phyloP scores from a whole-genome alignment of 805 yeast species.

The Helenozyma rhizophorensis region DNA sequence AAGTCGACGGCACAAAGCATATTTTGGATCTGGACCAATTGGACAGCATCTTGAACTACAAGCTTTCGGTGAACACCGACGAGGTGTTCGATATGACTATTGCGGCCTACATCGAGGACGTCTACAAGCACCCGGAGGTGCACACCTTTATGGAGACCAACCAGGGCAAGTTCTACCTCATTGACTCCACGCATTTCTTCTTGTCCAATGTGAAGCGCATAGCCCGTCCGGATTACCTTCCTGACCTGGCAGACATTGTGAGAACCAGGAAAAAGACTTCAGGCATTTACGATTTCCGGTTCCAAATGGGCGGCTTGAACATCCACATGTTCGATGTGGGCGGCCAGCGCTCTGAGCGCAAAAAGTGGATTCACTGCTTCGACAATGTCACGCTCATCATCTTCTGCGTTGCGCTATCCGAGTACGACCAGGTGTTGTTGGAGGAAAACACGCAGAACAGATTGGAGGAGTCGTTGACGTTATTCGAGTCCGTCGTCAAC shows the following conservation, averaged over 20 bases:
- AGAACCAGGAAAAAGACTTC: conserved; percentile 89
- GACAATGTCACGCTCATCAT: conserved; percentile 87
- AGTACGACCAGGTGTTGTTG: conserved; percentile 80
- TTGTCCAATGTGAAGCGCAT: conserved; percentile 64
- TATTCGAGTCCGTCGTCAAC: conserved; percentile 87
- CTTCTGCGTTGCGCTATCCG: conserved; percentile 87
- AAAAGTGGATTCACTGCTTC: conserved; percentile 96
- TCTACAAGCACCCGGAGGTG: conserved; percentile 60
- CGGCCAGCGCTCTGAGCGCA: conserved; percentile 93
- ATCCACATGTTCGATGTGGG: conserved; percentile 74
- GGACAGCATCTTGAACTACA: conserved; percentile 42
- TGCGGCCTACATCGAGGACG: conserved; percentile 42
- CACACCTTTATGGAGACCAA: conserved; percentile 51
- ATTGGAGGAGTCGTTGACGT: conserved; percentile 52
- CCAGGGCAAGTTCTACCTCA: conserved; percentile 68
- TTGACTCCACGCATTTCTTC: conserved; percentile 83
- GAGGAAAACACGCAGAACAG: conserved; percentile 36
- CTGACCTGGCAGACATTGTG: conserved; percentile 72
- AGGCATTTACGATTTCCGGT: conserved; percentile 81
- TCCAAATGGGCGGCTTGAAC: conserved; percentile 60
- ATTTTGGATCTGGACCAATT: conserved; percentile 34
- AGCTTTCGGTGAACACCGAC: conserved; percentile 50
- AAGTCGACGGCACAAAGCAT: conserved; percentile 9
- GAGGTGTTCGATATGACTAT: conserved; percentile 47
- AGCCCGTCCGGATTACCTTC: conserved; percentile 55